Conservation (phyloP, 2,329 filamentous ascomycete species). For the Ophiostoma sp. region DNA sequence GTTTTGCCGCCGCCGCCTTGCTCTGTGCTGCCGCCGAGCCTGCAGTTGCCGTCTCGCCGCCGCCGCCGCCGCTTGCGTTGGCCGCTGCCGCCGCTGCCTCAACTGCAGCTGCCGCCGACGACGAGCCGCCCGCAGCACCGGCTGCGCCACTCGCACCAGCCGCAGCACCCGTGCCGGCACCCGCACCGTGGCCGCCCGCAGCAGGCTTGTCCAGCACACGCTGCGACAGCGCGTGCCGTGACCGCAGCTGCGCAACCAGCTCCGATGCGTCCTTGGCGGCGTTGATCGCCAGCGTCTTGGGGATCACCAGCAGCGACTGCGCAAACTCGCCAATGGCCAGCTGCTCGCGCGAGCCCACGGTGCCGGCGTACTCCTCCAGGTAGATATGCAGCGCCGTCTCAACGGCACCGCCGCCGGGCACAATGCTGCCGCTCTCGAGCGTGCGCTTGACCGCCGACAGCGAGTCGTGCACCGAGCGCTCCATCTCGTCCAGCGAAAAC, state of each 20-base stretch:
- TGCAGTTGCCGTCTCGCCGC: constrained; percentile 11
- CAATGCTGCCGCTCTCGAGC: constrained; percentile 91
- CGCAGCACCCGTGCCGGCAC: neutral
- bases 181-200: constrained; percentile 15
- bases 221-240: constrained; percentile 88
- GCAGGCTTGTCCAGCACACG: constrained; percentile 64
- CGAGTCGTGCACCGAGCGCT: constrained; percentile 95
- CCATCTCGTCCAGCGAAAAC: constrained; percentile 97
- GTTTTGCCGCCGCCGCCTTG: constrained; percentile 35
- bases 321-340: constrained; percentile 97
- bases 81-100: constrained; percentile 10
- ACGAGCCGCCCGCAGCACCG: constrained; percentile 9
- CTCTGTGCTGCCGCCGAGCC: neutral
- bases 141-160: constrained; percentile 9
- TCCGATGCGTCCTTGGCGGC: constrained; percentile 95
- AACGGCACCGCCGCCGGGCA: constrained; percentile 91
- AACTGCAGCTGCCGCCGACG: constrained; percentile 5
- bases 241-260: constrained; percentile 90
- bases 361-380: constrained; percentile 96
- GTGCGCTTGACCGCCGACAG: constrained; percentile 96
- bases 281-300: constrained; percentile 94
- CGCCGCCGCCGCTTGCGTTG: constrained; percentile 12
- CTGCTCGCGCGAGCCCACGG: constrained; percentile 93
- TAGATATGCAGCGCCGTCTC: constrained; percentile 99
- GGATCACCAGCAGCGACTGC: constrained; percentile 86